A percentile compares a stretch with the other conserved stretches of the same genome.
These are phyloP conservation scores for Cystobasidium ongulense DNA, from an alignment of 768 basidiomycete species.

Conservation along the genomic window DNA sequence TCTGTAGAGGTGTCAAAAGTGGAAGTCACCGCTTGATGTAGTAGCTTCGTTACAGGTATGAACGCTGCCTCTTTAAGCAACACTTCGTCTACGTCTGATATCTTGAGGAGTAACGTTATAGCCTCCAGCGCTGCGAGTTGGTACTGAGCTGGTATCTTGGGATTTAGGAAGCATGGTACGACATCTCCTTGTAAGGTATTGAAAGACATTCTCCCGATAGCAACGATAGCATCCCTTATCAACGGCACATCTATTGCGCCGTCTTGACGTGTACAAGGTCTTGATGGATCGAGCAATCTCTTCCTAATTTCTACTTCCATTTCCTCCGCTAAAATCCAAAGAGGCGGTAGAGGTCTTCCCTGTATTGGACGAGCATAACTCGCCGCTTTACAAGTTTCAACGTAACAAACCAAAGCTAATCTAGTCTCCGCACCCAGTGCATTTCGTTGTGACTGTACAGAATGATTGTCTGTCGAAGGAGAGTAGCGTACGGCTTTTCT, in stretches of 20 bases:
- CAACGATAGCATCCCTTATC: neutral
- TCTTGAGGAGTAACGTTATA: neutral
- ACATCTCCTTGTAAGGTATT: neutral
- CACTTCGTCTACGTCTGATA: neutral
- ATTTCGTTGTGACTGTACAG: neutral
- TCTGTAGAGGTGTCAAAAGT: neutral
- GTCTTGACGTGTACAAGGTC: neutral
- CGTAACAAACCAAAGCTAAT: slow-evolving; percentile 9
- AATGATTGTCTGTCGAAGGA: neutral
- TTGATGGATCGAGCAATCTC: neutral
- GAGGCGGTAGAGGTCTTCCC: neutral
- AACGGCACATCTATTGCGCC: neutral
- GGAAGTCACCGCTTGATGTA: slow-evolving; percentile 14
- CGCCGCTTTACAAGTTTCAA: neutral
- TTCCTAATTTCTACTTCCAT: neutral
- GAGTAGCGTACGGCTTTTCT: neutral
- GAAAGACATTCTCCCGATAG: neutral
- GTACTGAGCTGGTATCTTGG: neutral
- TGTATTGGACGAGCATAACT: neutral
- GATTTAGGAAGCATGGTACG: neutral
- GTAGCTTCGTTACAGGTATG: neutral
- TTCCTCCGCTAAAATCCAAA: slow-evolving; percentile 1
- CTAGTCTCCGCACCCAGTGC: neutral
- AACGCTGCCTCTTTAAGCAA: neutral
- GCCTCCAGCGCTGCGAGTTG: neutral